Conservation (phyloP, 495 filamentous ascomycete species). For the Immersiella caudata region DNA sequence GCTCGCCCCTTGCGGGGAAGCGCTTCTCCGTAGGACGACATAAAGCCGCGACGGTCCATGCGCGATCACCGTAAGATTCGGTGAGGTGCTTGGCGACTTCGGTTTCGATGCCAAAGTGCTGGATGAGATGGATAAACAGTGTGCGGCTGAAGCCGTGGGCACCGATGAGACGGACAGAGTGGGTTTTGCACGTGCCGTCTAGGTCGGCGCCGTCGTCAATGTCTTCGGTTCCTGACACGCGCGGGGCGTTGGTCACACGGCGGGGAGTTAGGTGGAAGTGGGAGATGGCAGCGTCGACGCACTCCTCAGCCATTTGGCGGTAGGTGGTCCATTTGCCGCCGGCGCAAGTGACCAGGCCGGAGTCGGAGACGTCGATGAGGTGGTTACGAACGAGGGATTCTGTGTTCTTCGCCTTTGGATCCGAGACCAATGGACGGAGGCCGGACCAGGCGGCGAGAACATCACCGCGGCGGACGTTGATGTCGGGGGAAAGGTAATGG, state of each 20-base stretch:
- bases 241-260: conserved; percentile 62
- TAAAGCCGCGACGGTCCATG: conserved; percentile 91
- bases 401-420: conserved; percentile 91
- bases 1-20: conserved; percentile 85
- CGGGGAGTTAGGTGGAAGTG: conserved; percentile 71
- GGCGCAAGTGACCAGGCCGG: conserved; percentile 90
- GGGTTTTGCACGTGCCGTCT: conserved; percentile 88
- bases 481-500: conserved; percentile 87
- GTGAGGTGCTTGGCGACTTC: conserved; percentile 92
- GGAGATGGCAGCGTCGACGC: conserved; percentile 85
- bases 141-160: conserved; percentile 95
- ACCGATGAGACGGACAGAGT: conserved; percentile 84
- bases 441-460: conserved; percentile 96
- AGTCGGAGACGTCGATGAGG: conserved; percentile 81
- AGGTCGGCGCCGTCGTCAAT: conserved; percentile 74
- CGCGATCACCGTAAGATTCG: conserved; percentile 88
- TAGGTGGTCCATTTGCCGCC: conserved; percentile 99
- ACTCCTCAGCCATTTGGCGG: conserved; percentile 97
- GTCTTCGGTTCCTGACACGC: conserved; percentile 76
- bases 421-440: conserved; percentile 89
- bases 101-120: conserved; percentile 94
- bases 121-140: conserved; percentile 97
- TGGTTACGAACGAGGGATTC: conserved; percentile 96
- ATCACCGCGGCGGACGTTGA: conserved; percentile 90
- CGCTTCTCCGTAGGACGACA: conserved; percentile 78